Percentiles rank a stretch among this genome's conserved stretches.
These are phyloP conservation scores for Fraxinus velutina DNA, from an alignment of 305 asterid species.

Conservation along the genomic window DNA sequence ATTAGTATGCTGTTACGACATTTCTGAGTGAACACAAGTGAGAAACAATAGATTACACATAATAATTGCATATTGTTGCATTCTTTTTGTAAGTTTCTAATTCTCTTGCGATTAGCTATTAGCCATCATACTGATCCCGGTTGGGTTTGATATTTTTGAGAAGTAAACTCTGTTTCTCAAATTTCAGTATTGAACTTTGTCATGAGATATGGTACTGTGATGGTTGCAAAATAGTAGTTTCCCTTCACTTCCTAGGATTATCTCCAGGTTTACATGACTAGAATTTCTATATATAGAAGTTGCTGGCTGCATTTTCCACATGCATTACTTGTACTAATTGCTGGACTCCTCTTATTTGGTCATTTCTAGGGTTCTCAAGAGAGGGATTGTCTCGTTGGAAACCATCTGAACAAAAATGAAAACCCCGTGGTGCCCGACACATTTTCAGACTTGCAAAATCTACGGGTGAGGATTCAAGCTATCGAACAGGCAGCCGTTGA, in stretches of 20 bases:
- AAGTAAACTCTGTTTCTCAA: neutral
- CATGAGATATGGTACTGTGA: neutral
- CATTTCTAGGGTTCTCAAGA: slow-evolving; percentile 44
- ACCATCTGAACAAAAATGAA: slow-evolving; percentile 29
- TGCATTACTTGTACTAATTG: neutral
- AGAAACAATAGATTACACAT: too few relatives aligned
- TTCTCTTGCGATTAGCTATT: neutral
- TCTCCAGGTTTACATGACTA: neutral
- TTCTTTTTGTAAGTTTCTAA: neutral
- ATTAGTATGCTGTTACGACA: neutral
- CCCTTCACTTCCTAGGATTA: slow-evolving; percentile 1
- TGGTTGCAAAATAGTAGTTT: neutral
- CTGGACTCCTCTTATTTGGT: slow-evolving; percentile 10
- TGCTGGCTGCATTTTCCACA: slow-evolving; percentile 13
- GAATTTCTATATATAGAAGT: neutral
- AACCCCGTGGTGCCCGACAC: slow-evolving; percentile 25
- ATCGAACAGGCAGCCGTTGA: slow-evolving; percentile 55
- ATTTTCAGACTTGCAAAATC: slow-evolving; percentile 46
- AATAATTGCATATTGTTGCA: too few relatives aligned
- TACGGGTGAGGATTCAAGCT: slow-evolving; percentile 52
- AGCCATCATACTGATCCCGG: neutral
- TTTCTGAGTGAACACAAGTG: neutral
- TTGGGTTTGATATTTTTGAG: too few relatives aligned
- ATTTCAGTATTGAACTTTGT: neutral
- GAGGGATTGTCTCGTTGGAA: slow-evolving; percentile 13